Conservation (phyloP, 2,329 filamentous ascomycete genomes). For the Pestalotiopsis sp. region DNA sequence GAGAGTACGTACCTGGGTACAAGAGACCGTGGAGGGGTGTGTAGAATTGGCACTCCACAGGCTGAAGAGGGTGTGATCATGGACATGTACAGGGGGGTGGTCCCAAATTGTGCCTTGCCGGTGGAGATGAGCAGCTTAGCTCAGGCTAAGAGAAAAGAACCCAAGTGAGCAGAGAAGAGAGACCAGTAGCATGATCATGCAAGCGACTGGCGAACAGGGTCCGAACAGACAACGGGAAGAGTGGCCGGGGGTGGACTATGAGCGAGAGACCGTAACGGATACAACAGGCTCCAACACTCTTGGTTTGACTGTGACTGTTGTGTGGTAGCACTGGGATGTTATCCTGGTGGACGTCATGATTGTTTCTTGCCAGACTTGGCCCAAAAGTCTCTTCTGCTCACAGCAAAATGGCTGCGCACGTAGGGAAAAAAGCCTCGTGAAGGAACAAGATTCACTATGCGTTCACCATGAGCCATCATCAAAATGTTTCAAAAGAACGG, state of each 20-base stretch:
- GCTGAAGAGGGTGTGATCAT: background rate
- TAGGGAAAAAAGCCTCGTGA: background rate
- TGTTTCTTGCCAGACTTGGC: background rate
- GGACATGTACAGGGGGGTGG: background rate
- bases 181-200: background rate
- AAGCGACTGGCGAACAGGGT: conserved; percentile 2
- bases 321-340: conserved; percentile 1
- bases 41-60: background rate
- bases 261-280: conserved; percentile 10
- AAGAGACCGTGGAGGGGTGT: conserved; percentile 2
- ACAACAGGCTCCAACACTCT: conserved; percentile 16
- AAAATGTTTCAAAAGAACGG: background rate
- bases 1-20: conserved; percentile 11
- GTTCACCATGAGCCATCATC: background rate
- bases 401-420: background rate
- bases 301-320: conserved; percentile 6
- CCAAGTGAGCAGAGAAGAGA: background rate
- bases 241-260: conserved; percentile 9
- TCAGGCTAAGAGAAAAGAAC: background rate
- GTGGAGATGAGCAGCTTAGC: conserved; percentile 11
- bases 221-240: background rate
- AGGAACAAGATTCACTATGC: background rate
- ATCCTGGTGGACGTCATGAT: background rate
- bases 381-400: background rate
- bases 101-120: background rate